These are phyloP conservation scores for Leucaena leucocephala DNA, from an alignment of 306 rosid species.

Conservation along the genomic window DNA sequence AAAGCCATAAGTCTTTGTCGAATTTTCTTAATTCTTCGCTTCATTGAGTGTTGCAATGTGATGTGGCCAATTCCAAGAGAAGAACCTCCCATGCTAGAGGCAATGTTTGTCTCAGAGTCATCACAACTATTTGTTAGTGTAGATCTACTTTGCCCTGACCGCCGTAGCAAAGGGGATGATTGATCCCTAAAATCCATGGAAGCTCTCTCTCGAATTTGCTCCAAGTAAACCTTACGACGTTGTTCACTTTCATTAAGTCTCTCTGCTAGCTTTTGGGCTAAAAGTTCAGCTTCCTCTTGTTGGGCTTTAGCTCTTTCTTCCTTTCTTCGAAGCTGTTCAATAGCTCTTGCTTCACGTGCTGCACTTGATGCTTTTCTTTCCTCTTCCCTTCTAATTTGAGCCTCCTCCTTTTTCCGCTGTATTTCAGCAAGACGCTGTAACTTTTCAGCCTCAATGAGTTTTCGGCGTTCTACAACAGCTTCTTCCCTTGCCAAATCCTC, in stretches of 20 bases:
- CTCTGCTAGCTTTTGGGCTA: slow-evolving; percentile 97
- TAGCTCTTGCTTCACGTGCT: slow-evolving; percentile 92
- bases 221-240: slow-evolving; percentile 90
- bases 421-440: slow-evolving; percentile 97
- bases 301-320: slow-evolving; percentile 98
- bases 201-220: slow-evolving; percentile 98
- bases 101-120: slow-evolving; percentile 65
- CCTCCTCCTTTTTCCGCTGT: slow-evolving; percentile 96
- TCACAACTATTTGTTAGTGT: slow-evolving; percentile 58
- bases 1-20: slow-evolving; percentile 97
- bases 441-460: slow-evolving; percentile 95
- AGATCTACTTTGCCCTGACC: slow-evolving; percentile 75
- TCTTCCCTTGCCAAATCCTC: slow-evolving; percentile 99
- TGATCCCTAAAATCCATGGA: slow-evolving; percentile 98
- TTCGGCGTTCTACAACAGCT: slow-evolving; percentile 93
- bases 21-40: slow-evolving; percentile 92
- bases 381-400: slow-evolving; percentile 94
- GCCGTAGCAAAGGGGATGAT: slow-evolving; percentile 82
- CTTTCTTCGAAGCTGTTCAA: slow-evolving; percentile 94
- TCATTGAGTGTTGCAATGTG: slow-evolving; percentile 72
- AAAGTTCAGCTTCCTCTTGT: slow-evolving; percentile 97
- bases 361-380: slow-evolving; percentile 99
- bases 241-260: slow-evolving; percentile 96
- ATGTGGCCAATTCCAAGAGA: slow-evolving; percentile 60
- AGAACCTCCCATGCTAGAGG: slow-evolving; percentile 57